These are phyloP conservation scores for Solanum sejunctum DNA, from an alignment of 257 asterid genomes.

Conservation along the genomic window DNA sequence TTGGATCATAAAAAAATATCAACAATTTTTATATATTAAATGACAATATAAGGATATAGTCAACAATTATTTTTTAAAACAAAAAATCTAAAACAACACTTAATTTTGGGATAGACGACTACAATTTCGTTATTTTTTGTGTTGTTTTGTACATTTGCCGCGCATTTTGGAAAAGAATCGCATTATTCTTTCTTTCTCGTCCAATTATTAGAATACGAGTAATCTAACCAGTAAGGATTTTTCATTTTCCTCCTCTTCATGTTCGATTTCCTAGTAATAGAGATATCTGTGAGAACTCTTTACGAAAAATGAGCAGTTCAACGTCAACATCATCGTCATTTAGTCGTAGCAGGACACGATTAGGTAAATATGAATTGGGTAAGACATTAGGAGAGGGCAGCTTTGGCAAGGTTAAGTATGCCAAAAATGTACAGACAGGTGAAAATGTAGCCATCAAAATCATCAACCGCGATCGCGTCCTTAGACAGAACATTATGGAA, in stretches of 20 bases:
- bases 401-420: constrained; percentile 71
- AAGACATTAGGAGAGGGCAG: constrained; percentile 69
- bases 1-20: too few species aligned
- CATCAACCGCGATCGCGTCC: constrained; percentile 58
- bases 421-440: constrained; percentile 30
- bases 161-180: not conserved
- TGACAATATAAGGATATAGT: not conserved
- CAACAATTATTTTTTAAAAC: not conserved
- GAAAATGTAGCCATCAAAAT: constrained; percentile 63
- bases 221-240: not conserved
- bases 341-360: constrained; percentile 29
- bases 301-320: constrained; percentile 20
- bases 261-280: not conserved
- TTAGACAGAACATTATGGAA: constrained; percentile 58
- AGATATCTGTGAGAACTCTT: not conserved
- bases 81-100: not conserved
- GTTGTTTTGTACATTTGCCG: not conserved
- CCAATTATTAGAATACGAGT: not conserved
- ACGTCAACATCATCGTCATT: not conserved
- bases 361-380: constrained; percentile 69
- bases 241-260: not conserved
- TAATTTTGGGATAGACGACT: not conserved
- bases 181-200: not conserved
- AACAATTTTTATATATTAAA: too few species aligned
- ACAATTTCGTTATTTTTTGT: not conserved